Conservation (phyloP, 805 yeast genomes). For the Candida cerambycidarum region DNA sequence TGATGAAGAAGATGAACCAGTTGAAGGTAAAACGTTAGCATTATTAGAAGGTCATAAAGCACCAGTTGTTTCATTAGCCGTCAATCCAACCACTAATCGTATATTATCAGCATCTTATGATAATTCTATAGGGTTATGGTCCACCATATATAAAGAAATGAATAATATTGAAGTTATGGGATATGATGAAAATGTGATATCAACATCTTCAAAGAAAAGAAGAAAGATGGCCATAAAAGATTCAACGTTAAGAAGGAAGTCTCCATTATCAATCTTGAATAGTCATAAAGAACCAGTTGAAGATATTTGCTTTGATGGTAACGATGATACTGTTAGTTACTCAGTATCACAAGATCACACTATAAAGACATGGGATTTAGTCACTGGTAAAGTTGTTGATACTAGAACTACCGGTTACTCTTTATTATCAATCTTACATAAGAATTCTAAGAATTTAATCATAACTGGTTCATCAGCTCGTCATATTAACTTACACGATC, state of each 20-base stretch:
- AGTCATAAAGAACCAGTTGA: slow-evolving; percentile 89
- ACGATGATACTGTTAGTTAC: slow-evolving; percentile 80
- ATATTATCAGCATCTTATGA: slow-evolving; percentile 87
- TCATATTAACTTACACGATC: slow-evolving; percentile 92
- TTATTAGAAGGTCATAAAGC: slow-evolving; percentile 88
- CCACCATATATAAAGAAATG: slow-evolving; percentile 83
- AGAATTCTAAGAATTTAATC: slow-evolving; percentile 66
- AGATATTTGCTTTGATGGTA: slow-evolving; percentile 69
- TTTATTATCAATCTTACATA: slow-evolving; percentile 68
- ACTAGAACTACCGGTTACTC: slow-evolving; percentile 87
- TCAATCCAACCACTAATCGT: slow-evolving; percentile 51
- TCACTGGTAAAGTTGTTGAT: slow-evolving; percentile 81
- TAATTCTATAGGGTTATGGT: slow-evolving; percentile 81
- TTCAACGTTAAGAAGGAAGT: slow-evolving; percentile 72
- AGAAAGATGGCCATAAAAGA: slow-evolving; percentile 78
- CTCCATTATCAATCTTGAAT: slow-evolving; percentile 76
- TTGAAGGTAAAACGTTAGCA: slow-evolving; percentile 76
- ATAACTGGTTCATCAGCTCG: slow-evolving; percentile 98
- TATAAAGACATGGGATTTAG: slow-evolving; percentile 93
- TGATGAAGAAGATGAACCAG: slow-evolving; percentile 40
- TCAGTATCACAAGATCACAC: slow-evolving; percentile 96
- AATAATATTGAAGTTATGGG: slow-evolving; percentile 51
- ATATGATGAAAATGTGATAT: slow-evolving; percentile 47
- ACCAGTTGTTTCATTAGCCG: slow-evolving; percentile 75
- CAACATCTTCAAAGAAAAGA: slow-evolving; percentile 86